Evolutionary conservation across 2,329 filamentous ascomycete species (phyloP), one percentile per base, ranked within the genome.

Genomic region (Aspergillus tubingensis): DNA sequence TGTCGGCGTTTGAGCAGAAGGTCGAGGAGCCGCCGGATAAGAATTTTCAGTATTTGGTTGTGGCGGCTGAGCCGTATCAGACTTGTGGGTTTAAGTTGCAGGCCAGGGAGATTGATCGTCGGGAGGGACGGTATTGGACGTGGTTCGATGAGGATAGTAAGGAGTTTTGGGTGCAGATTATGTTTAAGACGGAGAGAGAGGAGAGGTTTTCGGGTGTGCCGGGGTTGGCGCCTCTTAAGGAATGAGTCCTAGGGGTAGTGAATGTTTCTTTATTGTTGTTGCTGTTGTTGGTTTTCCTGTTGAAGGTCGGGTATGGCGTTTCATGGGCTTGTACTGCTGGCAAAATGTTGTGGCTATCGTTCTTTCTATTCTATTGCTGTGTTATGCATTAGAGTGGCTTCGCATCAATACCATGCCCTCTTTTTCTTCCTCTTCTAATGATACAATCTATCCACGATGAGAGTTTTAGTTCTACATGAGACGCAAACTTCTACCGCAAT

Each of bases 141-240:
- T 98, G 93, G 88, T 99, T 93, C 83, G 95, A 99, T 78, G 88
- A 90, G 62, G 95, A 99, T 76, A 88, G 89, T 65, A 96, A 96
- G 83, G 94, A 98, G 81, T 99, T 96, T 74, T 98, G 92, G 91
- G 86, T 97, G 43, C 95, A 98, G 82, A 85, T 99, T 66, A 91
- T 98, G 83, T 99, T 98, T 80, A 95, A 97, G 86, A 98, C 95
- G 41, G 95, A 99, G 82, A 87, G 95, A 65, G 95, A 98, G 79
- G 94, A 97, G 83, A 84, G 92, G 62, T 98, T 87, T 69, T 86
- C 82, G 69, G 86, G 85, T 68, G 87, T 89, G 47, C 87, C 87
- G 38, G 87, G 87, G 59, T 75, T 89, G 72, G 86, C 85, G 13
- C 83, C 85, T 19, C 71, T 72, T 69, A 73, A 66, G 13, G 15